Evolutionary conservation across 2,329 filamentous ascomycete genomes (phyloP), one percentile per base, ranked within the genome.

Genomic region (Teratosphaeria destructans): DNA sequence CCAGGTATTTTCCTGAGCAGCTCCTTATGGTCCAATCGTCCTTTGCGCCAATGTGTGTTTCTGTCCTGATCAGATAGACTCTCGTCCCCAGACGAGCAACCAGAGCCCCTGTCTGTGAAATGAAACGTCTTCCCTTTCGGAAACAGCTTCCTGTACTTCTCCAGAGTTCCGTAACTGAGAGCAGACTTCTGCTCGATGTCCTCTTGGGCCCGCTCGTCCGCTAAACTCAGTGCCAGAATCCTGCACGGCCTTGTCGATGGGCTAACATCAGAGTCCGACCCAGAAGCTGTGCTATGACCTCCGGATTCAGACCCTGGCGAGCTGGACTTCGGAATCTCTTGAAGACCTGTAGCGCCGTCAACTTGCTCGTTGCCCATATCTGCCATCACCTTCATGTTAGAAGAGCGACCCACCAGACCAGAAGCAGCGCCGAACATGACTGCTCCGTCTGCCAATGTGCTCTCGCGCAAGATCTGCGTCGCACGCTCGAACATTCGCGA

Each of bases 371-470:
- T 49, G 43, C 43, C 43, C 43, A 49, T 49, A 56, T 61, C n/a
- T 54, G 63, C 23, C 58, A 66, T 59, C 19, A 60, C 47, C 54
- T 59, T 61, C 47, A 60, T 61, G 37, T 57, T 63, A n/a, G 64
- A 52, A 11, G 60, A 60, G 4, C 61, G 35, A 10, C 63, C 32
- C 10, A 54, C 27, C 14, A 35, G 14, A 5, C 52, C 62, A 16
- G 58, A 64, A 27, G 66, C 63, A 1, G 67, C 65, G 6, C 66
- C 68, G 52, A 70, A 70, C 23, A 70, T 65, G 0, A 65, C 67
- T 5, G 64, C 66, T 8, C 67, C 68, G 43, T 70, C 68, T 3
- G 68, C 68, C 3, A 70, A 60, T 7, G 67, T 67, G 1, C 66
- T 67, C n/a, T 69, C 67, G 5, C 67, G 67, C 16, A 70, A 54